Conservation (phyloP, 257 asterid species). For the Salvia rosmarinus region DNA sequence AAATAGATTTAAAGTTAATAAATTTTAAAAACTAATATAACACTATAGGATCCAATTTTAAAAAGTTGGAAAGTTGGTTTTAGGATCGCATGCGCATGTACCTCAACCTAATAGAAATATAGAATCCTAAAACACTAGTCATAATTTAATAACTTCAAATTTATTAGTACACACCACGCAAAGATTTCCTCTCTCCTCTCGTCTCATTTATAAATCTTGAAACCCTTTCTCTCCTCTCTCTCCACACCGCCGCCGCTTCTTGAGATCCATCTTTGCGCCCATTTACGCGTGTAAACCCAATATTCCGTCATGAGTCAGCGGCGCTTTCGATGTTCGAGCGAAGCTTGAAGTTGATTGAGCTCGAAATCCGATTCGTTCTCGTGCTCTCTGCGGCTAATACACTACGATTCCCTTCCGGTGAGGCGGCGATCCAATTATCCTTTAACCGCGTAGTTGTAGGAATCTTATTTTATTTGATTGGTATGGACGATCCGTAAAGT, state of each 20-base stretch:
- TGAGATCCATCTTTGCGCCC: conserved; percentile 42
- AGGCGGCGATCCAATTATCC: conserved; percentile 33
- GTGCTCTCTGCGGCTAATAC: conserved; percentile 25
- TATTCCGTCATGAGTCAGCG: conserved; percentile 39
- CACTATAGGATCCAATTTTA: too few relatives aligned
- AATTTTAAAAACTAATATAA: too few relatives aligned
- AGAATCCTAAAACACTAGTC: neutral
- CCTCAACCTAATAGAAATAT: too few relatives aligned
- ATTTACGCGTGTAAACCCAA: conserved; percentile 47
- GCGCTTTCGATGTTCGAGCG: neutral
- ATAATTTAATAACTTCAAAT: neutral
- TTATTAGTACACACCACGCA: conserved; percentile 6
- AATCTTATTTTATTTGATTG: conserved; percentile 2
- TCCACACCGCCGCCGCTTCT: conserved; percentile 21
- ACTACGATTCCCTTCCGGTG: conserved; percentile 48
- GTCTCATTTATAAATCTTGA: conserved; percentile 37
- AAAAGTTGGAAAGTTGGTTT: too few relatives aligned
- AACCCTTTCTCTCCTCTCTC: conserved; percentile 33
- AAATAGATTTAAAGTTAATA: too few relatives aligned
- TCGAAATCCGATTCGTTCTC: conserved; percentile 39
- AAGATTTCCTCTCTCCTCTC: conserved; percentile 16
- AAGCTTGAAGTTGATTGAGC: conserved; percentile 34
- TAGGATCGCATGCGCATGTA: too few relatives aligned
- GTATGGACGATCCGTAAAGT: conserved; percentile 25
- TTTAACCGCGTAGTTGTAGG: neutral